phyloP scores from a whole-genome alignment of 345 rosid genomes.

The Populus simonii region DNA sequence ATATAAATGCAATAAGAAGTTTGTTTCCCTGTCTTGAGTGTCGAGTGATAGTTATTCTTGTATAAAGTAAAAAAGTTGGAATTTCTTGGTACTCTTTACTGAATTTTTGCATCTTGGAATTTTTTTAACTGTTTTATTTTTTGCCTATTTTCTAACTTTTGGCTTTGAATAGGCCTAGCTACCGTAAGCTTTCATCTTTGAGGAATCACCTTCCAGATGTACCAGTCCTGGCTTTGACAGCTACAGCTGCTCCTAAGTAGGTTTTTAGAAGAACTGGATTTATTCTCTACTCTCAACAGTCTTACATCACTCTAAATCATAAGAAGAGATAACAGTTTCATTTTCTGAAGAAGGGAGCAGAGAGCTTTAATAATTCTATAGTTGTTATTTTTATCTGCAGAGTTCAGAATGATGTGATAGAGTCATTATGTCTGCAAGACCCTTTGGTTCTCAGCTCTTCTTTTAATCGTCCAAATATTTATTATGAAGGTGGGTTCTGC shows the following conservation, averaged over 20 bases:
- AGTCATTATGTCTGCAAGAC: slow-evolving; percentile 64
- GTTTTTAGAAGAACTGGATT: slow-evolving; percentile 22
- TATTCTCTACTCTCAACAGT: neutral
- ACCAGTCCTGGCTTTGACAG: slow-evolving; percentile 88
- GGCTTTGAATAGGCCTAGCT: slow-evolving; percentile 59
- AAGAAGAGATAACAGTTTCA: neutral
- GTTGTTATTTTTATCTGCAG: slow-evolving; percentile 40
- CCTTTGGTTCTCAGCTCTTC: slow-evolving; percentile 88
- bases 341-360: neutral
- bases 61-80: neutral
- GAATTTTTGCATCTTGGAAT: slow-evolving; percentile 7
- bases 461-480: slow-evolving; percentile 90
- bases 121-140: neutral
- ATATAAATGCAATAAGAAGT: neutral
- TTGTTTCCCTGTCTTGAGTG: neutral
- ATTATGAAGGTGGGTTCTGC: slow-evolving; percentile 70
- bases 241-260: slow-evolving; percentile 94
- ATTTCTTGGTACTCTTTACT: neutral
- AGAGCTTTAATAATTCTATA: slow-evolving; percentile 2
- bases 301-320: neutral
- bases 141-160: neutral
- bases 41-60: neutral
- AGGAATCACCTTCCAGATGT: slow-evolving; percentile 69
- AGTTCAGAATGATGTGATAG: slow-evolving; percentile 85
- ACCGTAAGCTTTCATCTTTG: slow-evolving; percentile 81